Percentiles rank a stretch among this genome's conserved stretches.
Conservation (phyloP, 108 stramenopile genomes). For the Aurantiochytrium sp. region DNA sequence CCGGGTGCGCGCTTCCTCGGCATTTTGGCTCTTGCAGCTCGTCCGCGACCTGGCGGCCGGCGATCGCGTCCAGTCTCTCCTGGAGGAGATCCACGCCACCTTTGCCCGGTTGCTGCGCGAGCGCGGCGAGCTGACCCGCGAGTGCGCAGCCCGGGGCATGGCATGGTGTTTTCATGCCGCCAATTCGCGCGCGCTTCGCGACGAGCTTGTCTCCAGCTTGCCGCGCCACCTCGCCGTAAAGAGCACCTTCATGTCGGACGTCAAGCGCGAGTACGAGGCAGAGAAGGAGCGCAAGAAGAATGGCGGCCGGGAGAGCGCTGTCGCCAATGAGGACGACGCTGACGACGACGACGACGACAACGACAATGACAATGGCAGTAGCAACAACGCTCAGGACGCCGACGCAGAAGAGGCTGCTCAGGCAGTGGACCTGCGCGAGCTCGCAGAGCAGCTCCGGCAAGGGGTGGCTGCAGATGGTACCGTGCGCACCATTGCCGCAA, state of each 20-base stretch:
- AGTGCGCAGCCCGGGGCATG: conserved; percentile 29
- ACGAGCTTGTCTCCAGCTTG: conserved; percentile 11
- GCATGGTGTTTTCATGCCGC: neutral
- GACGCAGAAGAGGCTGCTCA: neutral
- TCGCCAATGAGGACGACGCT: too few species aligned
- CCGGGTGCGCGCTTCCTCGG: neutral
- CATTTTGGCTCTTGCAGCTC: conserved; percentile 6
- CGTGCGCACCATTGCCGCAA: neutral
- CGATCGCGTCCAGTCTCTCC: neutral
- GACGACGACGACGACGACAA: neutral
- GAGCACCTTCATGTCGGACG: neutral
- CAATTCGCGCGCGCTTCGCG: neutral
- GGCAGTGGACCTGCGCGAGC: neutral
- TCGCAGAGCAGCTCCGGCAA: neutral
- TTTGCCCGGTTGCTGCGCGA: neutral
- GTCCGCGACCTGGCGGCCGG: neutral
- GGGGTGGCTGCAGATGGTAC: neutral
- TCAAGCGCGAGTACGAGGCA: conserved; percentile 8
- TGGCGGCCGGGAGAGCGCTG: neutral
- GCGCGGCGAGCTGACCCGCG: neutral
- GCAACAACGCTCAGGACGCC: too few species aligned
- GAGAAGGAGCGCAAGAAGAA: neutral
- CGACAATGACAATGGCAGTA: neutral
- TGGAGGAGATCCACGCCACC: neutral
- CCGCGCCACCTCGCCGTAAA: conserved; percentile 10